Conservation (phyloP, 306 rosid species). For the Trichosanthes truncata region DNA sequence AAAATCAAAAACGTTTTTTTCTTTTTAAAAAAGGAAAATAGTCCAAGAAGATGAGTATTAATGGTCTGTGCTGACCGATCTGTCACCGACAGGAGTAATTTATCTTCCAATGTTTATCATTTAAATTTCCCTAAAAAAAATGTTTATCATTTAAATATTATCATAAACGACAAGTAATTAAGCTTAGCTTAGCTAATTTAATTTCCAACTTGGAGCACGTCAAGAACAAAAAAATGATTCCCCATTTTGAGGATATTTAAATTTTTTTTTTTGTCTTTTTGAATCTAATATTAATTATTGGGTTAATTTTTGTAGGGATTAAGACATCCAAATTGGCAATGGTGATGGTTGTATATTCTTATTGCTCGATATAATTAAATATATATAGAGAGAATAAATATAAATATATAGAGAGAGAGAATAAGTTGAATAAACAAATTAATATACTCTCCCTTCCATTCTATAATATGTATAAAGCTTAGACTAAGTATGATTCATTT, state of each 20-base stretch:
- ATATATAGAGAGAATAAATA: not conserved
- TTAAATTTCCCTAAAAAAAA: not conserved
- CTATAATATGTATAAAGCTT: too few species aligned
- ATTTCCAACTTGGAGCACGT: not conserved
- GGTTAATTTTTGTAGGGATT: not conserved
- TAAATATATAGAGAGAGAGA: not conserved
- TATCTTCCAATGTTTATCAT: not conserved
- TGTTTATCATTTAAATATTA: not conserved
- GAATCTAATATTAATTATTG: not conserved
- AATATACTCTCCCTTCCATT: too few species aligned
- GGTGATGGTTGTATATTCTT: not conserved
- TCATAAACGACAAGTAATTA: not conserved
- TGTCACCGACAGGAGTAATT: slow-evolving; percentile 7
- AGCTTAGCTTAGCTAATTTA: not conserved
- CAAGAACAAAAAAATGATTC: not conserved
- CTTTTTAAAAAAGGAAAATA: not conserved
- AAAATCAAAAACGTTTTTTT: not conserved
- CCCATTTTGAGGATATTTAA: not conserved
- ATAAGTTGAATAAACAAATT: not conserved
- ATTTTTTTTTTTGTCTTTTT: not conserved
- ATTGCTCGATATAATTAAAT: not conserved
- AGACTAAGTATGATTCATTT: too few species aligned
- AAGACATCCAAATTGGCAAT: not conserved
- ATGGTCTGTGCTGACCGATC: not conserved
- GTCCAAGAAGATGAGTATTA: not conserved